Evolutionary conservation across 2,329 filamentous ascomycete species (phyloP).

Genomic region (Pseudogymnoascus sp.): DNA sequence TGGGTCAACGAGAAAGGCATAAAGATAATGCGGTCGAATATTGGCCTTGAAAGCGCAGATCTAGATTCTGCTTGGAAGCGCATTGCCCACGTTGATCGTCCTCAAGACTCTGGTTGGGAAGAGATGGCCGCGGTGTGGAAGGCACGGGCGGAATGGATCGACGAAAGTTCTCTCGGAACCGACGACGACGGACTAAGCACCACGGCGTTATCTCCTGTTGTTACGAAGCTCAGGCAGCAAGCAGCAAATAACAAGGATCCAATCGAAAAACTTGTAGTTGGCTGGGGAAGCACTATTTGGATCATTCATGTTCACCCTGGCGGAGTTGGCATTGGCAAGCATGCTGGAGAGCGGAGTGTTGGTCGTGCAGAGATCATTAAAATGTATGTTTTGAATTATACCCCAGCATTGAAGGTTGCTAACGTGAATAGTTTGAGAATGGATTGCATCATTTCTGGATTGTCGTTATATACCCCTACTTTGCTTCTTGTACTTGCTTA

Average conservation of each 20-base stretch:
- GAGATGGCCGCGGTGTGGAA: slow-evolving; percentile 97
- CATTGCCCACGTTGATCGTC: slow-evolving; percentile 84
- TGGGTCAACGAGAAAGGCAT: slow-evolving; percentile 98
- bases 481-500: slow-evolving; percentile 88
- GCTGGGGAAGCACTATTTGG: slow-evolving; percentile 96
- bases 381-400: slow-evolving; percentile 55
- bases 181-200: slow-evolving; percentile 48
- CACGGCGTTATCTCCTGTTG: slow-evolving; percentile 34
- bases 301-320: slow-evolving; percentile 83
- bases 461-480: slow-evolving; percentile 91
- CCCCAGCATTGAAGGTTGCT: not conserved
- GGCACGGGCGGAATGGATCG: slow-evolving; percentile 84
- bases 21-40: slow-evolving; percentile 90
- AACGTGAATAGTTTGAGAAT: slow-evolving; percentile 63
- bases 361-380: slow-evolving; percentile 86
- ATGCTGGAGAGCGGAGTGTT: slow-evolving; percentile 59
- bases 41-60: slow-evolving; percentile 68
- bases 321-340: slow-evolving; percentile 54
- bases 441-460: slow-evolving; percentile 95
- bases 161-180: slow-evolving; percentile 67
- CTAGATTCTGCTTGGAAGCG: slow-evolving; percentile 86
- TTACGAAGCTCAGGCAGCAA: slow-evolving; percentile 41
- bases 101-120: slow-evolving; percentile 80
- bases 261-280: slow-evolving; percentile 76
- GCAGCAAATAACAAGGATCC: slow-evolving; percentile 37